Evolutionary conservation across 1,284 basidiomycete species (phyloP), one percentile per base, ranked within the genome.

Genomic region (Sporisorium sorghi): DNA sequence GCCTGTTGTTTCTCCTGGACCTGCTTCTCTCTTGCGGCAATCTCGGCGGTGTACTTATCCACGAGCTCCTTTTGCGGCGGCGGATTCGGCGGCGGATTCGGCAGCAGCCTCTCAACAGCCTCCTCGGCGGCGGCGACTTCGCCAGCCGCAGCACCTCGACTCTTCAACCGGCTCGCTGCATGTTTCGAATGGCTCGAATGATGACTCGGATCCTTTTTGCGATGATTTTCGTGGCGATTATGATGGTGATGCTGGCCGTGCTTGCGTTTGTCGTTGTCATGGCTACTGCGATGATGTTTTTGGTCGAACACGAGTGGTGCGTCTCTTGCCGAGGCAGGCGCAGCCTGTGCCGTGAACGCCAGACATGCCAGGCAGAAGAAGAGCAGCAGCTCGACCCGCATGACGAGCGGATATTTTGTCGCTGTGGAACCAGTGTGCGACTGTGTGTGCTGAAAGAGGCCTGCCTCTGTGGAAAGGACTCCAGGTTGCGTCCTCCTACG

Each of bases 321-420:
- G 15, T 56, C 42, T 26, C 28, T 19, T 7, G 35, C 39, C 3
- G 70, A 46, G 17, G 49, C 57, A 1, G 70, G 71, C 0, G 65
- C 65, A 12, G 71, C 65, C 32, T 73, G 71, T 8, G 65, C 71
- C 40, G 65, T 61, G 9, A 68, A 53, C 10, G 54, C 58, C 21
- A 73, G 54, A 28, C 71, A 73, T 17, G 54, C 52, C 57, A 73
- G 39, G 55, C 65, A 58, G 14, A 73, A 30, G 14, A 69, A 21
- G 24, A 69, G 42, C 37, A 64, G 33, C 10, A 57, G 49, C 30
- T 48, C 47, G 4, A 59, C 4, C 28, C 59, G 52, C 70, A 73
- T 73, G 56, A 44, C 44, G 56, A 58, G 53, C 24, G 21, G 7
- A 23, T 15, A n/a, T n/a, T n/a, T n/a, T n/a, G 24, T 49, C 50